Evolutionary conservation across 495 filamentous ascomycete species (phyloP).

Genomic region (Xylaria sp.): DNA sequence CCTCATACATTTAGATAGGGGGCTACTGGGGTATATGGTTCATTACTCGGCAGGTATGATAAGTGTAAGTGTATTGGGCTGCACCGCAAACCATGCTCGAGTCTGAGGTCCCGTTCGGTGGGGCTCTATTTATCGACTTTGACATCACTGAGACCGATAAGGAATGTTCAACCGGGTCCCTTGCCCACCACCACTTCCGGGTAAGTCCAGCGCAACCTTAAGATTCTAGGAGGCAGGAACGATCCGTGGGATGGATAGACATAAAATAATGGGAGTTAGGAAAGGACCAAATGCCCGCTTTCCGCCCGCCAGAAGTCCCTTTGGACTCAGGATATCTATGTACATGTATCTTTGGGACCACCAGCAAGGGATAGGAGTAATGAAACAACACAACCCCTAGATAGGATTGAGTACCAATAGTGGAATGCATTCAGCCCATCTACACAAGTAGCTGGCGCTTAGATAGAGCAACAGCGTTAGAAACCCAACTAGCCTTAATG

Average conservation of each 20-base stretch:
- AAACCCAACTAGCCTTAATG: neutral
- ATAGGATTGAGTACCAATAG: neutral
- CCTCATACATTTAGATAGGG: constrained; percentile 15
- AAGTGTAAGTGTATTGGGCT: neutral
- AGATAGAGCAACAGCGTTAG: neutral
- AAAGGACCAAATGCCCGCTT: neutral
- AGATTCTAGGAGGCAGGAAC: neutral
- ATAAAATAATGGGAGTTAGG: neutral
- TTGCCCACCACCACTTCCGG: constrained; percentile 15
- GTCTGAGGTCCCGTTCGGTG: constrained; percentile 10
- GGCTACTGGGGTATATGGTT: neutral
- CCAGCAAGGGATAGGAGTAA: neutral
- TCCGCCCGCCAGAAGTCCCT: neutral
- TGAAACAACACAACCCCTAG: neutral
- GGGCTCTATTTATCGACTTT: constrained; percentile 21
- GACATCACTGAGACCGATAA: constrained; percentile 24
- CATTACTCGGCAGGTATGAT: neutral
- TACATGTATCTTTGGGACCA: neutral
- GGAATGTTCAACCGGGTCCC: constrained; percentile 18
- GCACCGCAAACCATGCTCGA: neutral
- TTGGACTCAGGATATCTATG: neutral
- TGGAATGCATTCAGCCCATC: neutral
- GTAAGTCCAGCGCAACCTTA: constrained; percentile 1
- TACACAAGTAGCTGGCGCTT: neutral
- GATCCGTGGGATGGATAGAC: neutral